Conservation (phyloP, 2,329 filamentous ascomycete species). For the Penicillium sp. region DNA sequence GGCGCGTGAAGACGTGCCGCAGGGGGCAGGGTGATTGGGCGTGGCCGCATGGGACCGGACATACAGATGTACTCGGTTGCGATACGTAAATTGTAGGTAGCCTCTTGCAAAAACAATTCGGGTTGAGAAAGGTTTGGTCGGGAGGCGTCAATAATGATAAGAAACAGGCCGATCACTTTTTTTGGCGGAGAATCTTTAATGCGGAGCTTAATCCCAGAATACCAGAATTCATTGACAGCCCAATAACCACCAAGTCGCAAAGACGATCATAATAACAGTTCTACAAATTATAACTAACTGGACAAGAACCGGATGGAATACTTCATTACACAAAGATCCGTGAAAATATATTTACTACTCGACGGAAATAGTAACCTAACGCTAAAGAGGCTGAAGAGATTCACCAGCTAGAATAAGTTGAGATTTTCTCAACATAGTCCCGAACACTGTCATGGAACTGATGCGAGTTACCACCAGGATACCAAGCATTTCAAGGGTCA, state of each 20-base stretch:
- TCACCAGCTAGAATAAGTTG: no score
- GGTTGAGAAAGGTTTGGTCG: neutral
- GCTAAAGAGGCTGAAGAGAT: no score
- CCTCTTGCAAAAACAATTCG: neutral
- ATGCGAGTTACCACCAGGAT: neutral
- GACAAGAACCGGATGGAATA: no score
- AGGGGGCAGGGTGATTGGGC: conserved; percentile 26
- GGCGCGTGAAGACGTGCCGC: conserved; percentile 29
- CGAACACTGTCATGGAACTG: conserved; percentile 23
- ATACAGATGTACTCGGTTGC: conserved; percentile 9
- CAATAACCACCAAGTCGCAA: neutral
- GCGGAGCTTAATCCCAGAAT: conserved; percentile 19
- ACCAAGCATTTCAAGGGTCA: conserved; percentile 20
- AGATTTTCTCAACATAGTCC: neutral
- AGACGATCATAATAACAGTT: no score
- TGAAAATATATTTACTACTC: no score
- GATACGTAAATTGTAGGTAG: neutral
- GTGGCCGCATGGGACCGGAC: conserved; percentile 34
- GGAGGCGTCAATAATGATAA: conserved; percentile 22
- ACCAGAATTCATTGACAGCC: neutral
- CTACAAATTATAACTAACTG: no score
- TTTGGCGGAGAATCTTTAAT: conserved; percentile 32
- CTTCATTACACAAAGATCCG: no score
- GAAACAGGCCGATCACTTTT: conserved; percentile 20
- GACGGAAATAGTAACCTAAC: no score